Evolutionary conservation across 1,139 yeast species (phyloP).

Genomic region (Magnusiomyces magnusii): DNA sequence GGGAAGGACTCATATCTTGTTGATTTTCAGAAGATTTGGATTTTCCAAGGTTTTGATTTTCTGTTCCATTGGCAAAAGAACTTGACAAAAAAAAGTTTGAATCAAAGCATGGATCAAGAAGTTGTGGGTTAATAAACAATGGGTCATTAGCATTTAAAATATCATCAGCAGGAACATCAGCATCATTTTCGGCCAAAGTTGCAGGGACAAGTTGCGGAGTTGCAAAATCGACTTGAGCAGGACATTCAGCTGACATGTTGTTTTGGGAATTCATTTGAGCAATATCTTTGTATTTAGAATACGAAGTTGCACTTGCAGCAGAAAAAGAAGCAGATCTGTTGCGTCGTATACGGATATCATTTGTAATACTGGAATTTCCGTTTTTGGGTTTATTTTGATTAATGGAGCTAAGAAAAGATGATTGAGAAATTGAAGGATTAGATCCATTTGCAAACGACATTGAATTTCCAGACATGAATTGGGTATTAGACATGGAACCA

Average conservation of each 20-base stretch:
- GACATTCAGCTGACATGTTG: conserved; percentile 32
- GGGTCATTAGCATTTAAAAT: conserved; percentile 25
- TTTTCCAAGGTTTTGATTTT: background rate
- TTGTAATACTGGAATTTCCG: conserved; percentile 14
- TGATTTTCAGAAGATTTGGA: background rate
- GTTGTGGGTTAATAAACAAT: conserved; percentile 32
- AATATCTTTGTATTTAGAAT: conserved; percentile 46
- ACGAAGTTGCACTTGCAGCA: conserved; percentile 67
- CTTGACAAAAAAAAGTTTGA: conserved; percentile 10
- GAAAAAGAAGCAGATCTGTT: conserved; percentile 71
- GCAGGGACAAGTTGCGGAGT: conserved; percentile 58
- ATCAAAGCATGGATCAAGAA: conserved; percentile 18
- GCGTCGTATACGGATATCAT: conserved; percentile 16
- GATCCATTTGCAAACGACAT: background rate
- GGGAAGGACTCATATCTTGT: conserved; percentile 8
- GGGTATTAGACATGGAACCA: background rate
- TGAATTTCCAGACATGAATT: background rate
- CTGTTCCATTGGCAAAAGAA: background rate
- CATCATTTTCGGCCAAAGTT: conserved; percentile 26
- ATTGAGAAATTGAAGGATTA: background rate
- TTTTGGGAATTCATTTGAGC: conserved; percentile 28
- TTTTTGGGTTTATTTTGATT: conserved; percentile 7
- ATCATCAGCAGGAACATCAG: conserved; percentile 23
- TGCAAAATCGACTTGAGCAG: conserved; percentile 67
- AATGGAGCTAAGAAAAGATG: background rate